These are phyloP conservation scores for Kernera saxatilis DNA, from an alignment of 345 rosid genomes.

Conservation along the genomic window DNA sequence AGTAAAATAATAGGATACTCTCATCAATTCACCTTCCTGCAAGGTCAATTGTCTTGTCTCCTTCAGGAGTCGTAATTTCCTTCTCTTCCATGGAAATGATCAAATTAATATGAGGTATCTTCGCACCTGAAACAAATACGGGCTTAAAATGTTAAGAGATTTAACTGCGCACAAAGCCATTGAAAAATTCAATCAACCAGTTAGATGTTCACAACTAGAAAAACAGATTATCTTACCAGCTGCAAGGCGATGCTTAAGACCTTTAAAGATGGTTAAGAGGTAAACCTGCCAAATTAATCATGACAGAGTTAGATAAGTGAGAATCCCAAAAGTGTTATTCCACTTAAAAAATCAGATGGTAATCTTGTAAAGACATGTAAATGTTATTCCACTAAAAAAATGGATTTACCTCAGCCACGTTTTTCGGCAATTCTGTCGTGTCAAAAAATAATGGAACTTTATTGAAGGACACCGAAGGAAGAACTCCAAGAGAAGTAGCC, in stretches of 20 bases:
- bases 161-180: neutral
- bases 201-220: neutral
- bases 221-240: conserved; percentile 50
- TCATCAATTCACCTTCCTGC: conserved; percentile 52
- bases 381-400: neutral
- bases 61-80: conserved; percentile 39
- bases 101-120: conserved; percentile 62
- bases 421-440: conserved; percentile 47
- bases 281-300: conserved; percentile 58
- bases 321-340: neutral
- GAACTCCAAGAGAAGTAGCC: conserved; percentile 72
- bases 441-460: conserved; percentile 54
- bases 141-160: neutral
- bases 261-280: conserved; percentile 69
- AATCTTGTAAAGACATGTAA: neutral
- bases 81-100: conserved; percentile 56
- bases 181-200: neutral
- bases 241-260: conserved; percentile 92
- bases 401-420: conserved; percentile 55
- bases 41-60: conserved; percentile 59
- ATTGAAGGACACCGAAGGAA: conserved; percentile 61
- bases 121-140: conserved; percentile 52
- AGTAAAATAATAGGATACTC: neutral
- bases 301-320: neutral
- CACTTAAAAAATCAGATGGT: neutral